Evolutionary conservation across 805 yeast species (phyloP).

Genomic region (Suhomyces prunicola): DNA sequence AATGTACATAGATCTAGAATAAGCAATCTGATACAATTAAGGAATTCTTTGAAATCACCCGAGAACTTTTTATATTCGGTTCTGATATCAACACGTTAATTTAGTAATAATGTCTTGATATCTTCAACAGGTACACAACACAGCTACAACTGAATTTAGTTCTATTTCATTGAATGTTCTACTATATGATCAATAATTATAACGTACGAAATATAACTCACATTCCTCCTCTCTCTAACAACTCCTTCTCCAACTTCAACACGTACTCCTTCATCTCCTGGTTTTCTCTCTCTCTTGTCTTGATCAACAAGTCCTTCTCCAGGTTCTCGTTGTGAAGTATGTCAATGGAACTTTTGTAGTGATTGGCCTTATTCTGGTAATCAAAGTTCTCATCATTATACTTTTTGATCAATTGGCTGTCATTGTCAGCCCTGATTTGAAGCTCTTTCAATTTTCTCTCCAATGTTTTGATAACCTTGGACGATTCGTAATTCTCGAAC

Average conservation of each 20-base stretch:
- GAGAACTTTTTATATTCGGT: too few species aligned
- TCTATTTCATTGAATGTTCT: neutral
- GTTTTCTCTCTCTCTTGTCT: constrained; percentile 54
- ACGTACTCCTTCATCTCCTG: constrained; percentile 53
- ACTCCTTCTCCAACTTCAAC: constrained; percentile 52
- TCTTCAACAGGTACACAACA: neutral
- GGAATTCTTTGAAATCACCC: too few species aligned
- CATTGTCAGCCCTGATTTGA: constrained; percentile 49
- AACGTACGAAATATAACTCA: neutral
- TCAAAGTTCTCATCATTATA: constrained; percentile 60
- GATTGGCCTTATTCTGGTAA: constrained; percentile 49
- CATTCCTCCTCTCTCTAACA: constrained; percentile 43
- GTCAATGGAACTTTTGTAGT: constrained; percentile 37
- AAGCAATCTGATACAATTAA: too few species aligned
- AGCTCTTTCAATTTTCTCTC: constrained; percentile 56
- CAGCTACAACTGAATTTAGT: neutral
- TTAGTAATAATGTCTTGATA: too few species aligned
- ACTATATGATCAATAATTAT: neutral
- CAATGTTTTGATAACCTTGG: constrained; percentile 46
- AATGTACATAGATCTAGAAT: constrained; percentile 1
- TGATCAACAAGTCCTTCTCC: constrained; percentile 43
- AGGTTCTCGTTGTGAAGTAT: constrained; percentile 36
- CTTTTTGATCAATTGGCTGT: constrained; percentile 45
- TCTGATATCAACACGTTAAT: too few species aligned
- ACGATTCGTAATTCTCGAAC: constrained; percentile 48